Percentiles rank a stretch among this genome's conserved stretches.
These are phyloP conservation scores for Fusarium ambrosium DNA, from an alignment of 2,329 filamentous ascomycete species.

Conservation along the genomic window DNA sequence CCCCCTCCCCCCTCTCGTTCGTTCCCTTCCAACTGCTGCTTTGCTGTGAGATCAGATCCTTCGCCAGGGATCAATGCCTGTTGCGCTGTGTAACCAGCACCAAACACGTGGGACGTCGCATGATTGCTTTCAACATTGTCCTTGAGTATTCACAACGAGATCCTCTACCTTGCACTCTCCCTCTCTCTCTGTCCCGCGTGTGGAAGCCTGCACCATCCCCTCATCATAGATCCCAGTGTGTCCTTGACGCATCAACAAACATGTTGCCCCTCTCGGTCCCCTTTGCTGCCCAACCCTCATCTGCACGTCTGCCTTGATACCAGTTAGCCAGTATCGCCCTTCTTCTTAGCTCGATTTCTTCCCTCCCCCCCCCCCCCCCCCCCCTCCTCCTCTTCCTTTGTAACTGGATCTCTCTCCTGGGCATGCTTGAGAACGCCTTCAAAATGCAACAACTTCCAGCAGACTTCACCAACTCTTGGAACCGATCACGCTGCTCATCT, in stretches of 20 bases:
- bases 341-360: not conserved
- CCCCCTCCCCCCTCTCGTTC: not conserved
- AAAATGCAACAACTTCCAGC: not conserved
- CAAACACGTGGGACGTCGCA: not conserved
- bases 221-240: not conserved
- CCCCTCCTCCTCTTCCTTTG: not conserved
- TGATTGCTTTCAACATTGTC: not conserved
- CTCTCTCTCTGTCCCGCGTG: not conserved
- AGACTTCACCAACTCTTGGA: not conserved
- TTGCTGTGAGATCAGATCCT: not conserved
- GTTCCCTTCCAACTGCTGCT: not conserved
- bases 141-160: not conserved
- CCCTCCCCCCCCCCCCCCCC: not conserved
- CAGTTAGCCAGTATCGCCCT: not conserved
- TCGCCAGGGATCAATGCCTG: not conserved
- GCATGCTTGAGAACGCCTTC: not conserved
- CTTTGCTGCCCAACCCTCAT: not conserved
- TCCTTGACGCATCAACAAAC: not conserved
- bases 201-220: not conserved
- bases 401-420: not conserved
- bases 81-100: not conserved
- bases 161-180: not conserved
- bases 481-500: constrained; percentile 12
- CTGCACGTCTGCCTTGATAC: not conserved
- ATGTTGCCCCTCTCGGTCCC: not conserved